A percentile compares a stretch with the other conserved stretches of the same genome.
These are phyloP conservation scores for Vararia minispora DNA, from an alignment of 768 basidiomycete species.

Conservation along the genomic window DNA sequence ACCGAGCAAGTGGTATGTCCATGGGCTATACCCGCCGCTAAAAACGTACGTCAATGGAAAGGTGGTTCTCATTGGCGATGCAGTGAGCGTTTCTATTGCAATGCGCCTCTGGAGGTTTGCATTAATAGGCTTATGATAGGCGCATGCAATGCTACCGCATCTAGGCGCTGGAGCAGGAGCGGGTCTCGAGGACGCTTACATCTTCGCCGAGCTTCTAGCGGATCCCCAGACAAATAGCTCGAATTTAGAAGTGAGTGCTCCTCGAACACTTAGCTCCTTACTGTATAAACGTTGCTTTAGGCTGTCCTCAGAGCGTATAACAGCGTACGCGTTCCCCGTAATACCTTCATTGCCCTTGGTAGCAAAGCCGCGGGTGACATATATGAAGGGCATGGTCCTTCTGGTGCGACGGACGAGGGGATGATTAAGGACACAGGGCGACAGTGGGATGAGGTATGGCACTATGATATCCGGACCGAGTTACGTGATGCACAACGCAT, in stretches of 20 bases:
- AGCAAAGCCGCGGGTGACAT: conserved; percentile 32
- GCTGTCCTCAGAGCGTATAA: conserved; percentile 36
- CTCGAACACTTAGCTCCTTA: not conserved
- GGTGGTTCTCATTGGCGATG: conserved; percentile 44
- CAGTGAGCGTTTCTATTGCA: conserved; percentile 17
- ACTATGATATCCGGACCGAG: conserved; percentile 33
- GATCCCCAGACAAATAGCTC: conserved; percentile 27
- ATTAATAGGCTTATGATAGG: conserved; percentile 14
- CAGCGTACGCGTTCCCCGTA: conserved; percentile 31
- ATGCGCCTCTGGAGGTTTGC: not conserved
- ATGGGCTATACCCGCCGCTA: conserved; percentile 35
- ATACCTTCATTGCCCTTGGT: conserved; percentile 34
- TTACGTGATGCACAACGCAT: too few species aligned
- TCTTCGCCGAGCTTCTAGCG: conserved; percentile 33
- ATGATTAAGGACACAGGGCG: conserved; percentile 25
- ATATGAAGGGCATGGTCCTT: conserved; percentile 30
- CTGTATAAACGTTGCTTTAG: conserved; percentile 27
- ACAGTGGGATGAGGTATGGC: conserved; percentile 39
- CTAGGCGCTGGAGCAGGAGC: conserved; percentile 49
- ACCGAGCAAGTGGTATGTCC: conserved; percentile 43
- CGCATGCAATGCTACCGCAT: conserved; percentile 50
- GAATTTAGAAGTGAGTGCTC: conserved; percentile 30
- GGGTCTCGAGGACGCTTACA: conserved; percentile 44
- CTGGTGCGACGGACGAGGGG: conserved; percentile 18
- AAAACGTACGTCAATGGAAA: conserved; percentile 30